Evolutionary conservation across 805 yeast species (phyloP), one percentile per base, ranked within the genome.

Genomic region (Ogataea methanolica): DNA sequence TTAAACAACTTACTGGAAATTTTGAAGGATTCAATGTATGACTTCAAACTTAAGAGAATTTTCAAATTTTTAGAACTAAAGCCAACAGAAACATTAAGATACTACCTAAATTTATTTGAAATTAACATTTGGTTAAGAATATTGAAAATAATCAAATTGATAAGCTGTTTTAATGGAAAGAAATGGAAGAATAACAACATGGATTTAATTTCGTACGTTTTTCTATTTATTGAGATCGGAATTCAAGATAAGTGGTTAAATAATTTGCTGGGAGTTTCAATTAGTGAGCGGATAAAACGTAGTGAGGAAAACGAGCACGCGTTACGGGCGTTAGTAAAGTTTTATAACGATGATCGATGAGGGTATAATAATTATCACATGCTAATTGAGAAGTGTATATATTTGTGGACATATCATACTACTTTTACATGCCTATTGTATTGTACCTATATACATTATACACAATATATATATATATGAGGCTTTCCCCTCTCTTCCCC

Each of bases 121-220:
- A 61, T 70, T 22, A 75, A 75, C 9, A 64, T 89, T 22, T 83
- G 86, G 67, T 71, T 71, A 43, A 91, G 96, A 1, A 80, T 87
- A 4, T 69, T 91, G 57, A 83, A 82, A 58, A 76, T 87, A 1
- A 71, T 91, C 50, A 90, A 88, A 62, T 82, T 86, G 52, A 75
- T 90, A 43, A 82, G 90, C 1, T 96, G 97, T 0, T 88, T 85
- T 67, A 91, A 88, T 58, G 97, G 97, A 17, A 82, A 94, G 50
- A 90, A 91, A 65, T 92, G 99, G 99, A 83, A 90, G 56, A 79
- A 90, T 14, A 79, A 82, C 52, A 94, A 92, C 62, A 92, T 94
- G 97, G 97, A 91, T 54, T 72, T 94, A 41, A 87, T 92, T 5
- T 88, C 97, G 0, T 83, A 88, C 50, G 90, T 92, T 2, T 92